These are phyloP conservation scores for Fonsecaea nubica DNA, from an alignment of 2,329 filamentous ascomycete species.

Conservation along the genomic window DNA sequence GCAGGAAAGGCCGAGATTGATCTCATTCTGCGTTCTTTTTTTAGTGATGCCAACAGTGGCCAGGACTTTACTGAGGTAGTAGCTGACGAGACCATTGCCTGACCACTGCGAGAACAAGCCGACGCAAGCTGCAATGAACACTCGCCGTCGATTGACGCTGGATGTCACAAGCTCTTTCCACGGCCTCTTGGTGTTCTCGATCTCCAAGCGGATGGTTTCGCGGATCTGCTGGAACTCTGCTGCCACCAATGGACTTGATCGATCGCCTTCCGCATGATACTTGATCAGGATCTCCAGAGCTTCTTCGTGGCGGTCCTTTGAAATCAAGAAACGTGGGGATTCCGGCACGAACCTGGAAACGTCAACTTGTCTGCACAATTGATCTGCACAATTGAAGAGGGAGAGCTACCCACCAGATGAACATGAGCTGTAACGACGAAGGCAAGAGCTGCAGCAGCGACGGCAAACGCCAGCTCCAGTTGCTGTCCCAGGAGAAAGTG, in stretches of 20 bases:
- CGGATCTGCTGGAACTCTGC: conserved; percentile 44
- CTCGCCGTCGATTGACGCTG: conserved; percentile 61
- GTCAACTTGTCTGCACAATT: neutral
- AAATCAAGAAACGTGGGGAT: conserved; percentile 66
- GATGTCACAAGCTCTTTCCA: conserved; percentile 69
- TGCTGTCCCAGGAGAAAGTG: conserved; percentile 51
- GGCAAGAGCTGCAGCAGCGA: conserved; percentile 71
- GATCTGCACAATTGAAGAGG: neutral
- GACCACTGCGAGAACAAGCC: conserved; percentile 66
- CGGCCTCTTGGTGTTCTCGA: conserved; percentile 52
- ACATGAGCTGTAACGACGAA: conserved; percentile 60
- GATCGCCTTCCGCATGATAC: conserved; percentile 51
- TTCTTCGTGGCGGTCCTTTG: conserved; percentile 42
- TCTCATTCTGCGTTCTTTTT: conserved; percentile 47
- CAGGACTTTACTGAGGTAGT: conserved; percentile 49
- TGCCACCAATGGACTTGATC: conserved; percentile 39
- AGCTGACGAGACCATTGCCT: conserved; percentile 55
- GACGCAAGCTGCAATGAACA: conserved; percentile 60
- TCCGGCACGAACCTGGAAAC: conserved; percentile 65
- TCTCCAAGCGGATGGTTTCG: conserved; percentile 67
- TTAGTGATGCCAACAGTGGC: conserved; percentile 47
- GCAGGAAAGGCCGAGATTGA: conserved; percentile 48
- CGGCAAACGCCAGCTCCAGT: conserved; percentile 67
- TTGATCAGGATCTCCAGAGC: conserved; percentile 45
- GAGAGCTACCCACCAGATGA: conserved; percentile 53